Evolutionary conservation across 2,329 filamentous ascomycete species (phyloP), one percentile per base, ranked within the genome.

Genomic region (Beauveria australis): DNA sequence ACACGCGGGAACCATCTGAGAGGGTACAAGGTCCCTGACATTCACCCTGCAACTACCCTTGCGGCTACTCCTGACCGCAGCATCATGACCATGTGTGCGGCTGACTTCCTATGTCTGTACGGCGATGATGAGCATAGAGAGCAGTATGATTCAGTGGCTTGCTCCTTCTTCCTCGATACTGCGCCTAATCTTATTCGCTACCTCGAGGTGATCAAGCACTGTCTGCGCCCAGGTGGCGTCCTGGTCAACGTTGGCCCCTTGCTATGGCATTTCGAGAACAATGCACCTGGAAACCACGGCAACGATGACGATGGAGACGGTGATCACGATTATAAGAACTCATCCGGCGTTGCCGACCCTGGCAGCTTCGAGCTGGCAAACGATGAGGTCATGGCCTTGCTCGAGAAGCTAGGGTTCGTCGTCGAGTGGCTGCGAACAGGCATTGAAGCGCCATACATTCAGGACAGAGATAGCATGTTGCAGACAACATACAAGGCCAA

Each of bases 111-210:
- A 61, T 88, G 91, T n/a, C 74, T 92, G 1, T 99, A 99, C 72
- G 82, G 80, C 28, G 80, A 87, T 61, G 78, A 82, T 1, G 81
- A 82, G 0, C 83, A 89, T 66, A 73, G 75, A 9, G 80, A 80
- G 0, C 68, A 73, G 0, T 97, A 92, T 72, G 87, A 97, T 68
- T 92, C 88, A 1, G 91, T 97, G 2, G 86, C 90, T 0, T 91
- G 89, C 3, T 89, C 96, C 12, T 99, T 97, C 76, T 99, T 99
- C 77, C 88, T 99, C 61, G 95, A 99, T 72, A 99, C 94, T 1
- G 94, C 94, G 2, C 92, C 93, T 1, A 97, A 99, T 71, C 72
- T 97, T 37, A 88, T 97, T 59, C 84, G 89, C 2, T 99, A 99
- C 70, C 84, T 99, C 40, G 87, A 96, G 70, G 87, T 92, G 1